These are phyloP conservation scores for Neocatenulostroma microsporum DNA, from an alignment of 2,329 filamentous ascomycete genomes.

Conservation along the genomic window DNA sequence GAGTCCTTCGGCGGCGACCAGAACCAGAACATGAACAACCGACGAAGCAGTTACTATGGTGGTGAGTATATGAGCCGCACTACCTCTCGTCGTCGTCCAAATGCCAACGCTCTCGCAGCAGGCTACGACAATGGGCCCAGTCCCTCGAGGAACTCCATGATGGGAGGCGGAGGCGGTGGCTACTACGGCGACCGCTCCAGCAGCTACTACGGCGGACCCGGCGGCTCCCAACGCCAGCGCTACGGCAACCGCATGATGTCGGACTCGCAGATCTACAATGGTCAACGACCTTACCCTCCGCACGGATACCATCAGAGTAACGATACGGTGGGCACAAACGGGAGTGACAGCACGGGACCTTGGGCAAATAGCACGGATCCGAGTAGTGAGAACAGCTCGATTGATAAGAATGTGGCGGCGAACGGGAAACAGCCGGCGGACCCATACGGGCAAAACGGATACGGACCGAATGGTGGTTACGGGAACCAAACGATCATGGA, in stretches of 20 bases:
- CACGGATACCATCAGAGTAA: conserved; percentile 67
- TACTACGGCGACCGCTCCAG: conserved; percentile 35
- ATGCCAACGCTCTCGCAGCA: conserved; percentile 19
- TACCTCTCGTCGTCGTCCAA: conserved; percentile 7
- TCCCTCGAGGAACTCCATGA: conserved; percentile 13
- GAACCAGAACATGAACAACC: too few species aligned
- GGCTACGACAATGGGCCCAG: conserved; percentile 26
- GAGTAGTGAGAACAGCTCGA: conserved; percentile 87
- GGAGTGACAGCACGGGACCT: conserved; percentile 61
- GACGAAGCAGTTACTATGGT: conserved; percentile 41
- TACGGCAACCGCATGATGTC: conserved; percentile 37
- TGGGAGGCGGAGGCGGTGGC: conserved; percentile 20
- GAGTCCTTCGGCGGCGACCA: too few species aligned
- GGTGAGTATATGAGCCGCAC: conserved; percentile 18
- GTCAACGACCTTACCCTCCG: conserved; percentile 34
- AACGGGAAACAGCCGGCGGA: conserved; percentile 20
- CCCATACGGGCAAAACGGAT: conserved; percentile 24
- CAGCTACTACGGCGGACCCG: conserved; percentile 26
- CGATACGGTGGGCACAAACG: conserved; percentile 75
- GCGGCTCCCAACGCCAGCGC: conserved; percentile 32
- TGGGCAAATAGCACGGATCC: conserved; percentile 79
- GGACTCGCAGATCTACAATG: conserved; percentile 37
- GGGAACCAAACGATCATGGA: too few species aligned
- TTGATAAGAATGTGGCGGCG: conserved; percentile 55
- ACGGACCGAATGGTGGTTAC: conserved; percentile 28